These are phyloP conservation scores for Colletotrichum karsti DNA, from an alignment of 2,329 filamentous ascomycete genomes.

Conservation along the genomic window DNA sequence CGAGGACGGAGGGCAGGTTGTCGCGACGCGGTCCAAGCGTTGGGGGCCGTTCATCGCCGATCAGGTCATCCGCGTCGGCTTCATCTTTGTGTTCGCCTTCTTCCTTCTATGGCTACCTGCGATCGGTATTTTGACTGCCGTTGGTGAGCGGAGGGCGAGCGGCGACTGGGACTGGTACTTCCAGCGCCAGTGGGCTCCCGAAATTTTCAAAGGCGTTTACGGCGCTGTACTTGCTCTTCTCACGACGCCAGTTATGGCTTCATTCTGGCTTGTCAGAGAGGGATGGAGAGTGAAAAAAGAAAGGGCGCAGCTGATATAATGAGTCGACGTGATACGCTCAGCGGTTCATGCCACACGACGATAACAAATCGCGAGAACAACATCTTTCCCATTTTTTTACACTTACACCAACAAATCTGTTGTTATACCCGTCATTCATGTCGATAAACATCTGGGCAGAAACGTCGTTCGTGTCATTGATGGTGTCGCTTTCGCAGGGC, in stretches of 20 bases:
- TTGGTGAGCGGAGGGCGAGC: conserved; percentile 44
- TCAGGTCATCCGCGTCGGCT: conserved; percentile 44
- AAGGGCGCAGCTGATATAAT: background rate
- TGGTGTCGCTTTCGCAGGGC: no score
- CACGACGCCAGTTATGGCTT: conserved; percentile 55
- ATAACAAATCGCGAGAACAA: no score
- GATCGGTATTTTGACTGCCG: conserved; percentile 50
- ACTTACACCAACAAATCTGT: no score
- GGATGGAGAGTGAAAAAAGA: conserved; percentile 49
- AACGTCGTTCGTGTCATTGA: no score
- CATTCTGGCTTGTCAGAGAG: conserved; percentile 59
- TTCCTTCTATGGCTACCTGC: conserved; percentile 51
- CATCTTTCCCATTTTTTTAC: no score
- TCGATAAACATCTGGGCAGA: no score
- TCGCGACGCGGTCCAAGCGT: conserved; percentile 34
- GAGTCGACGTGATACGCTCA: background rate
- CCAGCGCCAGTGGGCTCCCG: conserved; percentile 51
- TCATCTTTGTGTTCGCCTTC: conserved; percentile 48
- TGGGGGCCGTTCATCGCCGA: conserved; percentile 38
- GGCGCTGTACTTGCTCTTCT: conserved; percentile 55
- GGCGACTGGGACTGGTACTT: conserved; percentile 51
- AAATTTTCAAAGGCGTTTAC: conserved; percentile 59
- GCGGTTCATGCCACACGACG: no score
- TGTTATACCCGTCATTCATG: no score
- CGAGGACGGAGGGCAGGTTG: conserved; percentile 35